These are phyloP conservation scores for Collybiopsis luxurians DNA, from an alignment of 768 basidiomycete genomes.

Conservation along the genomic window DNA sequence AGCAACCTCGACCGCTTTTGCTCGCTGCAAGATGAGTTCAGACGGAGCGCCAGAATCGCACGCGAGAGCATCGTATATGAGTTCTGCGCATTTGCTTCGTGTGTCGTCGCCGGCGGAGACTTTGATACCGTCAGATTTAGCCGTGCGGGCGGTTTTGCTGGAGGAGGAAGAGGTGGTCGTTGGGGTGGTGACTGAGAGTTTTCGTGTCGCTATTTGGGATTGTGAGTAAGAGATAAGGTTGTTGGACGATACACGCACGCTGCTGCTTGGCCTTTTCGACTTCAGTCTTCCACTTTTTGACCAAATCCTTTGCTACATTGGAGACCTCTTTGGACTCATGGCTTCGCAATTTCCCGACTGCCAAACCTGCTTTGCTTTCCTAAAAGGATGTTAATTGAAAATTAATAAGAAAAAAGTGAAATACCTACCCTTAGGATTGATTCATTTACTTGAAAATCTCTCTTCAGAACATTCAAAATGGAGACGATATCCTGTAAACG, in stretches of 20 bases:
- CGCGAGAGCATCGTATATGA: constrained; percentile 91
- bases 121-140: constrained; percentile 71
- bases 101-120: constrained; percentile 62
- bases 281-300: constrained; percentile 88
- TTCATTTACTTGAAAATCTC: constrained; percentile 68
- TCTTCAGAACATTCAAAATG: constrained; percentile 62
- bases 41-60: constrained; percentile 75
- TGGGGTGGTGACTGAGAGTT: constrained; percentile 25
- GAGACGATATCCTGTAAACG: constrained; percentile 56
- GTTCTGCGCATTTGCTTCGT: constrained; percentile 83
- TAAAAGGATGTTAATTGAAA: constrained; percentile 31
- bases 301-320: constrained; percentile 85
- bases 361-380: constrained; percentile 93
- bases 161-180: constrained; percentile 15
- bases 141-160: constrained; percentile 44
- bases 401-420: constrained; percentile 12
- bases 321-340: constrained; percentile 72
- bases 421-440: constrained; percentile 68
- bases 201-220: constrained; percentile 30
- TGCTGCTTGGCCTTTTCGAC: constrained; percentile 64
- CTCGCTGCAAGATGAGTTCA: constrained; percentile 64
- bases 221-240: no score
- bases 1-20: constrained; percentile 69
- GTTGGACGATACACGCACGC: background rate
- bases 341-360: constrained; percentile 83